These are phyloP conservation scores for Stachybotrys elegans DNA, from an alignment of 2,329 filamentous ascomycete species.

Conservation along the genomic window DNA sequence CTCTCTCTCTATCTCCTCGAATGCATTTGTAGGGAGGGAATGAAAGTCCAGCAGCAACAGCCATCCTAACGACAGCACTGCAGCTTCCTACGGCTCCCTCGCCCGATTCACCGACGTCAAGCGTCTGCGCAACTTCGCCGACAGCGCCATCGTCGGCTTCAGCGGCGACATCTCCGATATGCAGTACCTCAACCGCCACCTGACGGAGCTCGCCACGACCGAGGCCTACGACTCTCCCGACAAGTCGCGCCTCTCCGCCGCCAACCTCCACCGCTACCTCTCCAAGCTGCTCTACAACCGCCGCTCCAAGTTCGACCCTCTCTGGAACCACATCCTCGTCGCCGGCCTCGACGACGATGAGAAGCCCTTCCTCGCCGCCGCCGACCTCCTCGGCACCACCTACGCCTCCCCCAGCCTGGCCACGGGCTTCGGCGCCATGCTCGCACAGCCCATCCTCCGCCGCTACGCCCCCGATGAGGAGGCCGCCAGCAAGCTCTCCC, in stretches of 20 bases:
- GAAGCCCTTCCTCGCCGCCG: slow-evolving; percentile 84
- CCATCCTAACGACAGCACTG: too few species aligned
- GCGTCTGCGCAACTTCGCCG: slow-evolving; percentile 84
- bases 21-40: too few species aligned
- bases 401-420: slow-evolving; percentile 84
- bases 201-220: slow-evolving; percentile 78
- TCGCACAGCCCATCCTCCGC: slow-evolving; percentile 89
- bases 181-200: slow-evolving; percentile 94
- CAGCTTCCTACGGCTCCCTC: slow-evolving; percentile 94
- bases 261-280: slow-evolving; percentile 95
- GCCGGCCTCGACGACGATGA: slow-evolving; percentile 76
- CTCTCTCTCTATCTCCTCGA: neutral
- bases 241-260: slow-evolving; percentile 64
- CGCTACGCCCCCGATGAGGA: slow-evolving; percentile 79
- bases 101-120: slow-evolving; percentile 96
- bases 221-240: slow-evolving; percentile 68
- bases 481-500: slow-evolving; percentile 62
- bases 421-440: slow-evolving; percentile 88
- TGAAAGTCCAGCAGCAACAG: too few species aligned
- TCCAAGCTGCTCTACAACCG: slow-evolving; percentile 94
- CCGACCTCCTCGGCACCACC: slow-evolving; percentile 88
- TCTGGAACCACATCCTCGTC: slow-evolving; percentile 95
- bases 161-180: slow-evolving; percentile 98
- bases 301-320: slow-evolving; percentile 89
- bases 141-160: slow-evolving; percentile 81